A percentile compares a stretch with the other conserved stretches of the same genome.
phyloP scores from a whole-genome alignment of 257 asterid species.

The Primulina huaijiensis region DNA sequence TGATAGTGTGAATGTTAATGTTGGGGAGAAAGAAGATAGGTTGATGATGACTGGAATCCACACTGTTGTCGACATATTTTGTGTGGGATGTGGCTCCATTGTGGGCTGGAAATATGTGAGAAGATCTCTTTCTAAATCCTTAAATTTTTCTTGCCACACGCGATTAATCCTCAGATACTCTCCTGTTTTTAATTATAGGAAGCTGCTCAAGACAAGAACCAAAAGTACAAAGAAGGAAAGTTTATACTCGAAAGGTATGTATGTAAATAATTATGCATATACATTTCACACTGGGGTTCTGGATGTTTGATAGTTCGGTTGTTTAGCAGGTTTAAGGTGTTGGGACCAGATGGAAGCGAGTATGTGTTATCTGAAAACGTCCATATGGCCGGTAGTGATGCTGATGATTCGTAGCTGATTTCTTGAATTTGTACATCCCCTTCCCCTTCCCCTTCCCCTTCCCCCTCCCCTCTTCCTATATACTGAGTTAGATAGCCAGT shows the following conservation, averaged over 20 bases:
- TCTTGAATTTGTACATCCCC: slow-evolving; percentile 18
- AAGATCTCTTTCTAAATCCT: not conserved
- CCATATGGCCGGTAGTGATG: slow-evolving; percentile 52
- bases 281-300: not conserved
- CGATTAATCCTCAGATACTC: not conserved
- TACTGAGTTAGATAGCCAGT: not conserved
- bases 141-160: not conserved
- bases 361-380: slow-evolving; percentile 41
- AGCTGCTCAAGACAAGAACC: slow-evolving; percentile 54
- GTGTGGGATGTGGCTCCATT: slow-evolving; percentile 77
- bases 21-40: slow-evolving; percentile 70
- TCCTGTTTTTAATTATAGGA: slow-evolving; percentile 38
- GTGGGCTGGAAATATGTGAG: slow-evolving; percentile 94
- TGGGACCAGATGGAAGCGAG: slow-evolving; percentile 75
- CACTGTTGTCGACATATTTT: slow-evolving; percentile 76
- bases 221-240: slow-evolving; percentile 79
- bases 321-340: slow-evolving; percentile 51
- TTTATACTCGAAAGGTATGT: slow-evolving; percentile 75
- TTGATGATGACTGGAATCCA: slow-evolving; percentile 83
- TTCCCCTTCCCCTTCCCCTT: not conserved
- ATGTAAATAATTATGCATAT: not conserved
- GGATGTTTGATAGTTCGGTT: not conserved
- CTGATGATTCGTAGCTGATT: slow-evolving; percentile 39
- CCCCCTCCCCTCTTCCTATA: not conserved
- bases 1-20: slow-evolving; percentile 66